A percentile compares a stretch with the other conserved stretches of the same genome.
Conservation (phyloP, 2,329 filamentous ascomycete species). For the Raffaelea deltoideospora region DNA sequence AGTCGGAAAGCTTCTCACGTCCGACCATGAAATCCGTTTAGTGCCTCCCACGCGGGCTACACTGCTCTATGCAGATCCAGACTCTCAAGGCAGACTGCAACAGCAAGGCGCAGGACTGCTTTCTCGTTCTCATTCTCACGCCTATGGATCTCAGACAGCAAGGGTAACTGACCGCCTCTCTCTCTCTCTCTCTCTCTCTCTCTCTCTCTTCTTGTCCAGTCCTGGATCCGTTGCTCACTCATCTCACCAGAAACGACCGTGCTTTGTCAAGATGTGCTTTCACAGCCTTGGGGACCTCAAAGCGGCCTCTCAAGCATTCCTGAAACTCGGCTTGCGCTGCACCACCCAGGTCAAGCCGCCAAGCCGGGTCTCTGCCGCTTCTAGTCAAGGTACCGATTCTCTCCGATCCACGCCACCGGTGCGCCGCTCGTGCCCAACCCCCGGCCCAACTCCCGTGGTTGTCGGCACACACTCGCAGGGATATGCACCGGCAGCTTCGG, state of each 20-base stretch:
- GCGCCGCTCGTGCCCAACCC: not conserved
- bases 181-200: not conserved
- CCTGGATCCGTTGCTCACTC: not conserved
- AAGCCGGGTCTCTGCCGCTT: constrained; percentile 1
- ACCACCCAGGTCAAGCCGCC: constrained; percentile 4
- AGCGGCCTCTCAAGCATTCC: constrained; percentile 6
- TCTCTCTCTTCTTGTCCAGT: not conserved
- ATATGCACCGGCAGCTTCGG: too few relatives aligned
- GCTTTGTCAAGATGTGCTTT: constrained; percentile 9
- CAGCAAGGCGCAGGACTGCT: not conserved
- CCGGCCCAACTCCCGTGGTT: too few relatives aligned
- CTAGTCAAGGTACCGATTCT: not conserved
- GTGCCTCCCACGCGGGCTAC: constrained; percentile 8
- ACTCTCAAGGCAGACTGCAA: not conserved
- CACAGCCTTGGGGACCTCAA: constrained; percentile 9
- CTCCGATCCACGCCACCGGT: not conserved
- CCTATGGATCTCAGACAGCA: not conserved
- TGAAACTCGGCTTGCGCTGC: constrained; percentile 7
- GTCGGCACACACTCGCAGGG: too few relatives aligned
- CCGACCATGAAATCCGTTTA: constrained; percentile 7
- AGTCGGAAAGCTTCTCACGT: constrained; percentile 1
- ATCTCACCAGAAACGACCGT: constrained; percentile 1
- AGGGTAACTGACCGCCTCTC: not conserved
- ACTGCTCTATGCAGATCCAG: constrained; percentile 3
- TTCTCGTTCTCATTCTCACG: not conserved